Evolutionary conservation across 2,329 filamentous ascomycete species (phyloP), one percentile per base, ranked within the genome.

Genomic region (Trichoderma breve): DNA sequence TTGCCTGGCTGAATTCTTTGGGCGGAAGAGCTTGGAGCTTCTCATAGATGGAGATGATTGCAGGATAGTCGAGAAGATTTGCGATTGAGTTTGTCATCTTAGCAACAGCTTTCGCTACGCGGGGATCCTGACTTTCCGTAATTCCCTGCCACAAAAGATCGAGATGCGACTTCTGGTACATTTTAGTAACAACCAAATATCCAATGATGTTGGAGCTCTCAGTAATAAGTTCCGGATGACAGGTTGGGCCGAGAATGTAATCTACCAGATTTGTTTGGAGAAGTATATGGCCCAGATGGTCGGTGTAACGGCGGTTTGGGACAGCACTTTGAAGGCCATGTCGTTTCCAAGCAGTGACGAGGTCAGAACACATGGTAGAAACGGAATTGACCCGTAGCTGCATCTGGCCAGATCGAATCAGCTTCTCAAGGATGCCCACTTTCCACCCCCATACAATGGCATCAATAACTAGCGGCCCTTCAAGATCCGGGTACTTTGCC

Each of bases 201-300:
- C 93, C 93, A 62, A 98, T 86, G 68, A 98, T 92, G 74, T 97
- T 97, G 53, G 88, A 87, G 77, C 93, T 93, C 75, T 94, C 90
- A 43, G 88, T 86, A 24, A 97, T 96, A 68, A 98, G 89, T 78
- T 97, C 94, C 1, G 95, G 94, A 78, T 98, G 96, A 36, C 95
- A 98, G 71, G 94, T 94, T 15, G 95, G 90, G 2, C 95, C 93
- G 66, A 98, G 88, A 60, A 99, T 90, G 80, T 98, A 98, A 72
- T 94, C 90, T 28, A 97, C 88, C 30, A 98, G 84, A 68, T 90
- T 90, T 51, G 92, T 91, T 7, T 86, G 83, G 18, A 91, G 85
- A 39, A 98, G 84, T 74, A 93, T 91, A 28, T 88, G 84, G 6
- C 93, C 89, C 68, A 97, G 83, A 76, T 92, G 91, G 14, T 87